Base-by-base conservation (phyloP, 441 rosid species). In the Viola pubescens region DNA sequence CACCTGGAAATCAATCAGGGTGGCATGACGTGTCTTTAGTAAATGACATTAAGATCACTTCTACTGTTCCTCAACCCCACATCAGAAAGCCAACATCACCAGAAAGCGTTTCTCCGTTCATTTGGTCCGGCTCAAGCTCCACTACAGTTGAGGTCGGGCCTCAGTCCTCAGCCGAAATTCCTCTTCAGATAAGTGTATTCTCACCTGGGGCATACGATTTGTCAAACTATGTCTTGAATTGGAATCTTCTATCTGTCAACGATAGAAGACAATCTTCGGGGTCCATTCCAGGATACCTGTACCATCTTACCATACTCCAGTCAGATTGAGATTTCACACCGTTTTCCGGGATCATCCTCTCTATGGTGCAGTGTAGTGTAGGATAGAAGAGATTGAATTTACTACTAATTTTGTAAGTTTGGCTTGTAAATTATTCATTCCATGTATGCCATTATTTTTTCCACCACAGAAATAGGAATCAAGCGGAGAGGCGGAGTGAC, bases 101-200 rank as follows among this genome's bases (percentile, higher is more conserved):
- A 13, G 89, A 81, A 69, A 81, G 85, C 38, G 81, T 78, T 49
- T 72, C 86, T 47, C 85, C 95, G 0, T 85, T 84, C 73, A 69
- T 88, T 50, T 94, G 98, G 99, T 81, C 86, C 49, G 96, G 89
- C 50, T 76, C 88, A 58, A 85, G 92, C 70, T 79, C 83, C 19
- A 84, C 88, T 55, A 82, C 73, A 55, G 68, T 82, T 60, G 69
- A 48, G 62, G 71, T 87, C 52, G 77, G 73, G 70, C 88, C 99
- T 8, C 53, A 68, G 68, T 87, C 97, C 16, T 73, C 81, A 9
- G 48, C 62, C 0, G 82, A 79, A 71, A 75, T 88, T 66, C 85
- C 88, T 19, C 82, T 91, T 72, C 82, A 79, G 82, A 68, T 91
- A 54, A 87, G 84, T 43, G 73, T 84, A 61, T 91, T 94, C 68